phyloP scores from a whole-genome alignment of 2,329 filamentous ascomycete species.

The Pseudogymnoascus verrucosus region DNA sequence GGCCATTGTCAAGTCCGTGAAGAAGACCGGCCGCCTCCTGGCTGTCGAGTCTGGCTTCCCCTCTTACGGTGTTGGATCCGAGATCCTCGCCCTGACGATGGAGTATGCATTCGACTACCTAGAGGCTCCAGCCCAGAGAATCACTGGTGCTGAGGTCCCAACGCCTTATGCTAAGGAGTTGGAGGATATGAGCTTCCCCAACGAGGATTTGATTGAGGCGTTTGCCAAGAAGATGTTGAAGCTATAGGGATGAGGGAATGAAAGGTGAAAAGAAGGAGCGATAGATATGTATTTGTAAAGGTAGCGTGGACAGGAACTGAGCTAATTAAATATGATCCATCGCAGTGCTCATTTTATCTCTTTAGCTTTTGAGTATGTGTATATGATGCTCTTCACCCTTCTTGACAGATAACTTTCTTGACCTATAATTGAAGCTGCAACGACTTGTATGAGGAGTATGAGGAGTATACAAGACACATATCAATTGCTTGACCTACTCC shows the following conservation, averaged over 20 bases:
- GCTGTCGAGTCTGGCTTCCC: slow-evolving; percentile 94
- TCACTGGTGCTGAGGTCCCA: slow-evolving; percentile 94
- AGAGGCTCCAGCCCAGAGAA: slow-evolving; percentile 82
- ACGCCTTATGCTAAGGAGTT: slow-evolving; percentile 91
- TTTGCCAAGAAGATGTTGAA: slow-evolving; percentile 85
- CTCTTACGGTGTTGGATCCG: slow-evolving; percentile 82
- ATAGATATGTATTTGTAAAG: slow-evolving; percentile 9
- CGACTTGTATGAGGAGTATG: neutral
- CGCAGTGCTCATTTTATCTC: neutral
- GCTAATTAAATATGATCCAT: slow-evolving; percentile 8
- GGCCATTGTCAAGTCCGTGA: slow-evolving; percentile 90
- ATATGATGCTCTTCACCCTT: neutral
- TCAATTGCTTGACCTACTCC: neutral
- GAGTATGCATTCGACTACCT: slow-evolving; percentile 99
- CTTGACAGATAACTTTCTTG: neutral
- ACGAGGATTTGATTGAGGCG: slow-evolving; percentile 76
- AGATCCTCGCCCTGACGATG: slow-evolving; percentile 90
- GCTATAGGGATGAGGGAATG: slow-evolving; percentile 44
- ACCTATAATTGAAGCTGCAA: neutral
- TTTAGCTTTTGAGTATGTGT: neutral
- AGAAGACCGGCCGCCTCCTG: slow-evolving; percentile 94
- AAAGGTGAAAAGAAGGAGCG: neutral
- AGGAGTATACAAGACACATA: neutral
- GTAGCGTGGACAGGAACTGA: slow-evolving; percentile 6
- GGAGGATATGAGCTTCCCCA: slow-evolving; percentile 93